A percentile compares a stretch with the other conserved stretches of the same genome.
Evolutionary conservation across 75 land plant species (phyloP).

Genomic region (Cunninghamia lanceolata): DNA sequence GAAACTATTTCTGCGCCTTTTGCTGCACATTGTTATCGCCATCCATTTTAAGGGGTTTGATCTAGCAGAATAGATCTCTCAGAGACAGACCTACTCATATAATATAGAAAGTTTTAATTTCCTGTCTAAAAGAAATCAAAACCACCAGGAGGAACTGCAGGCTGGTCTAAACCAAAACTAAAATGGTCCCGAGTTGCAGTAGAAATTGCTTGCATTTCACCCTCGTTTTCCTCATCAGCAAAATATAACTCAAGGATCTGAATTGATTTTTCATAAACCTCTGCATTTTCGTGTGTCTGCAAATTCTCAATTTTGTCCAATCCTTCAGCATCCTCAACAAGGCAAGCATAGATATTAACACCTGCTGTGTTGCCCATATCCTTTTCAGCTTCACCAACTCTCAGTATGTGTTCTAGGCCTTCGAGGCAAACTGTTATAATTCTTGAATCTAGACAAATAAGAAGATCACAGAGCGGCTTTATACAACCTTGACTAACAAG

Average conservation of each 20-base stretch:
- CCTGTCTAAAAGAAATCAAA: slow-evolving; percentile 21
- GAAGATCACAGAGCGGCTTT: slow-evolving; percentile 82
- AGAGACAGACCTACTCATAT: not conserved
- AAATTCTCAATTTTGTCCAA: slow-evolving; percentile 46
- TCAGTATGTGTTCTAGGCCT: slow-evolving; percentile 85
- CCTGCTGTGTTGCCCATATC: slow-evolving; percentile 36
- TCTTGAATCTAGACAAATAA: slow-evolving; percentile 71
- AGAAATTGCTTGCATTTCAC: slow-evolving; percentile 7
- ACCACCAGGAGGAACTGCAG: slow-evolving; percentile 19
- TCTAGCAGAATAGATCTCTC: not conserved
- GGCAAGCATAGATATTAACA: slow-evolving; percentile 23
- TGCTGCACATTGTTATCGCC: not conserved
- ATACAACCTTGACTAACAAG: slow-evolving; percentile 79
- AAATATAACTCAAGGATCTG: slow-evolving; percentile 35
- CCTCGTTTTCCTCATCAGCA: slow-evolving; percentile 28
- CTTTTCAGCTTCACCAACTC: slow-evolving; percentile 79
- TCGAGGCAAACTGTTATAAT: slow-evolving; percentile 81
- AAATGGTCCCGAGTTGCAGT: slow-evolving; percentile 10
- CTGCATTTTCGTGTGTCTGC: slow-evolving; percentile 34
- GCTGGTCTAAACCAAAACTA: slow-evolving; percentile 14
- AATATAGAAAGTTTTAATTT: not conserved
- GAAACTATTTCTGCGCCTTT: not conserved
- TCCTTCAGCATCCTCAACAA: slow-evolving; percentile 40
- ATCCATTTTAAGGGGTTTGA: not conserved
- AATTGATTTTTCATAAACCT: slow-evolving; percentile 35